phyloP scores from a whole-genome alignment of 2,329 filamentous ascomycete genomes.

The Albophoma yamanashiensis region DNA sequence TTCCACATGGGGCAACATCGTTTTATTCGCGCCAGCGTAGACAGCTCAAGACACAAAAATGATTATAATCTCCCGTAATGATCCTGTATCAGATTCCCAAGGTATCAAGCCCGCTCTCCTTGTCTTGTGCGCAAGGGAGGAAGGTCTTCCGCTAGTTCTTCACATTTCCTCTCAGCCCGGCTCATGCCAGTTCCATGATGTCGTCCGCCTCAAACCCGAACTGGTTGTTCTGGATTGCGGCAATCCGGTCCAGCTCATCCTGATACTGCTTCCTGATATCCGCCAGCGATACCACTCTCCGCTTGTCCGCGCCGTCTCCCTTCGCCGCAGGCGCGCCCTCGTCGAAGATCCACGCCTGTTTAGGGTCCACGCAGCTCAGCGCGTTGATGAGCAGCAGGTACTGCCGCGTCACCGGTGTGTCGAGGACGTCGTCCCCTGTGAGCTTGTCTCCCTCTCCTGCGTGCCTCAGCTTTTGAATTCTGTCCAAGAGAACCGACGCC shows the following conservation, averaged over 20 bases:
- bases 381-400: slow-evolving; percentile 92
- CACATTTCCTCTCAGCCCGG: not conserved
- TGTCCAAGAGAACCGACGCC: slow-evolving; percentile 50
- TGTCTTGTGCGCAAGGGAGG: slow-evolving; percentile 1
- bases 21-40: slow-evolving; percentile 6
- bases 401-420: slow-evolving; percentile 58
- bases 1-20: slow-evolving; percentile 2
- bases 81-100: slow-evolving; percentile 15
- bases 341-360: slow-evolving; percentile 68
- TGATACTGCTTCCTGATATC: slow-evolving; percentile 86
- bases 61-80: slow-evolving; percentile 14
- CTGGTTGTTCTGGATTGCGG: slow-evolving; percentile 78
- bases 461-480: slow-evolving; percentile 50
- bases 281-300: slow-evolving; percentile 73
- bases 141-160: not conserved
- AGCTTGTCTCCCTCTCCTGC: slow-evolving; percentile 48
- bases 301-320: slow-evolving; percentile 31
- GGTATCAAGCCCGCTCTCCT: slow-evolving; percentile 16
- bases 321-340: slow-evolving; percentile 14
- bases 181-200: slow-evolving; percentile 40
- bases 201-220: slow-evolving; percentile 61
- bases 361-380: slow-evolving; percentile 70
- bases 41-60: slow-evolving; percentile 10
- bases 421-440: slow-evolving; percentile 43
- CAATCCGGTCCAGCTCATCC: slow-evolving; percentile 77